Evolutionary conservation across 768 basidiomycete genomes (phyloP).

Genomic region (Lactarius quietus): DNA sequence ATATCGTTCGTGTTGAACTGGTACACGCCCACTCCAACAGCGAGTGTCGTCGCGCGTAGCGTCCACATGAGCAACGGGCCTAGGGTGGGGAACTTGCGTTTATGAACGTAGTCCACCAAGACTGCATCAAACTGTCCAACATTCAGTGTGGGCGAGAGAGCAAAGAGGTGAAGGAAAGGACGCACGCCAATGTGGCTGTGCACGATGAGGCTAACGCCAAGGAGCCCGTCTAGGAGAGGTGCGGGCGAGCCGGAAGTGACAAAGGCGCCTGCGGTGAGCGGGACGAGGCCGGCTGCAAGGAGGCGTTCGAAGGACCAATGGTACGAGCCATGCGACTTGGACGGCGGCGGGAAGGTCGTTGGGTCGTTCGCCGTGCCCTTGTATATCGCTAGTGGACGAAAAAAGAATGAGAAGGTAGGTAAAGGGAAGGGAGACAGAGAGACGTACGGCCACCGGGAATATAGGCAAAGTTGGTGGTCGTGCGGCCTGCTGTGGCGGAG

Average conservation of each 20-base stretch:
- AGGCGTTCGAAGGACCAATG: conserved; percentile 93
- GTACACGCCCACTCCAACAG: conserved; percentile 85
- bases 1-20: conserved; percentile 99
- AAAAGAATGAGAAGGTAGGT: neutral
- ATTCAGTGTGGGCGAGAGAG: neutral
- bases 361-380: conserved; percentile 95
- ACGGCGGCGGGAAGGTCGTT: conserved; percentile 80
- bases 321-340: conserved; percentile 82
- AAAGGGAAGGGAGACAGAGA: neutral
- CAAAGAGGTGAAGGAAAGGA: conserved; percentile 26
- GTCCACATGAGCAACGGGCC: conserved; percentile 72
- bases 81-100: conserved; percentile 86
- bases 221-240: conserved; percentile 85
- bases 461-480: conserved; percentile 36
- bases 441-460: conserved; percentile 71
- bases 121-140: conserved; percentile 64
- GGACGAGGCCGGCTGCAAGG: conserved; percentile 82
- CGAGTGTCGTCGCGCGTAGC: conserved; percentile 72
- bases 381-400: conserved; percentile 58
- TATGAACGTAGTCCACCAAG: conserved; percentile 87
- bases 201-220: conserved; percentile 83
- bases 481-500: conserved; percentile 22
- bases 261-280: conserved; percentile 83
- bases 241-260: conserved; percentile 71
- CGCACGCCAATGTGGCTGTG: conserved; percentile 94